These are phyloP conservation scores for Leptosphaerulina australis DNA, from an alignment of 2,329 filamentous ascomycete species.

Conservation along the genomic window DNA sequence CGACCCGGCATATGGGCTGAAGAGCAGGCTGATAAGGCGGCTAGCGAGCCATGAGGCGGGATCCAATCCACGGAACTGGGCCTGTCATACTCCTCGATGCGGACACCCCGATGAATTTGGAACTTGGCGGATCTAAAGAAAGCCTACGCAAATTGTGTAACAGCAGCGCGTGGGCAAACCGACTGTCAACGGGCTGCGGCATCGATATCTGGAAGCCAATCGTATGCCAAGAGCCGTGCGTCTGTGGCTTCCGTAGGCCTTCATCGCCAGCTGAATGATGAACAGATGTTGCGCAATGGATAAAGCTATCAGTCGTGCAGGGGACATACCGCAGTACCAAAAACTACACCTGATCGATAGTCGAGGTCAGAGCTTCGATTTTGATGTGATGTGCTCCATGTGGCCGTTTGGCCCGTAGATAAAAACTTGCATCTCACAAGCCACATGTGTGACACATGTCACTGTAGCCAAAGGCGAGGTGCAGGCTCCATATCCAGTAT, in stretches of 20 bases:
- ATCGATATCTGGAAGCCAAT: background rate
- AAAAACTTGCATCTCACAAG: background rate
- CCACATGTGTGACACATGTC: constrained; percentile 4
- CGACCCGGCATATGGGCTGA: constrained; percentile 16
- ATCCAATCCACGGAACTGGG: constrained; percentile 7
- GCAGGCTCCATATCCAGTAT: background rate
- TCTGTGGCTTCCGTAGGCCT: background rate
- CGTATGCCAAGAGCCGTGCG: background rate
- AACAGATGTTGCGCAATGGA: background rate
- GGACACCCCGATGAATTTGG: constrained; percentile 2
- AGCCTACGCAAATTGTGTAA: background rate
- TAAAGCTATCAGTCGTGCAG: background rate
- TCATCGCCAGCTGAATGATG: constrained; percentile 9
- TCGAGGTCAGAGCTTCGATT: background rate
- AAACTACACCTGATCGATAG: background rate
- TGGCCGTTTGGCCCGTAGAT: background rate
- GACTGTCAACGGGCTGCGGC: constrained; percentile 5
- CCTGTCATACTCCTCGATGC: constrained; percentile 2
- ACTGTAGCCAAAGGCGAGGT: background rate
- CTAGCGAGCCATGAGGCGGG: constrained; percentile 16
- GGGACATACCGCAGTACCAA: background rate
- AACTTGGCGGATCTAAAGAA: background rate
- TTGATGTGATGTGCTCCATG: background rate
- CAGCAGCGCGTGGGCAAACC: constrained; percentile 1
- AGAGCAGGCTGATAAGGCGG: constrained; percentile 7